Conservation (phyloP, 2,329 filamentous ascomycete genomes). For the Chaetothyriales sp. region DNA sequence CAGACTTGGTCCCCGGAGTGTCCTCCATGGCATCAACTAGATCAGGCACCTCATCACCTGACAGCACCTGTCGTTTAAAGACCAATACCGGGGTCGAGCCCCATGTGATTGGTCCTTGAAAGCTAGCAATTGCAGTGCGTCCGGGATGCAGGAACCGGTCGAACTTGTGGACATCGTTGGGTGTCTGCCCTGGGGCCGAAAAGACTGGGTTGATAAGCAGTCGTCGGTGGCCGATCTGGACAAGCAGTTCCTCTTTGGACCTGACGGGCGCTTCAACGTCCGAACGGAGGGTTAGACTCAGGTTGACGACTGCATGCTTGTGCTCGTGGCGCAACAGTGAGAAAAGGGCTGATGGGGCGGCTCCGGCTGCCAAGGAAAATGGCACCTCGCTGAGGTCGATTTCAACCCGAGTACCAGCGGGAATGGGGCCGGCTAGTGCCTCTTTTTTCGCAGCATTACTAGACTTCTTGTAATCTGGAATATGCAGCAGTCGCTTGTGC, state of each 20-base stretch:
- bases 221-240: slow-evolving; percentile 79
- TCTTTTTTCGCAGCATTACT: slow-evolving; percentile 64
- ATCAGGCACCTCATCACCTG: slow-evolving; percentile 1
- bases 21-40: slow-evolving; percentile 31
- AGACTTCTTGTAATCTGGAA: slow-evolving; percentile 79
- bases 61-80: slow-evolving; percentile 43
- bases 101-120: slow-evolving; percentile 84
- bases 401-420: slow-evolving; percentile 66
- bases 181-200: slow-evolving; percentile 75
- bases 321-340: slow-evolving; percentile 87
- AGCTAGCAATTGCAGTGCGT: slow-evolving; percentile 73
- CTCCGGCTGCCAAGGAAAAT: slow-evolving; percentile 22
- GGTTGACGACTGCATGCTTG: slow-evolving; percentile 80
- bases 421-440: slow-evolving; percentile 73
- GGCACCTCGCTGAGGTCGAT: slow-evolving; percentile 13
- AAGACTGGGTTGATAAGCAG: slow-evolving; percentile 82
- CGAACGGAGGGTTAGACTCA: slow-evolving; percentile 71
- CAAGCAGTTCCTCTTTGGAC: slow-evolving; percentile 79
- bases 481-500: slow-evolving; percentile 70
- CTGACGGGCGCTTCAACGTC: slow-evolving; percentile 63
- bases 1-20: slow-evolving; percentile 26
- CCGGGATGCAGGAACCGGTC: slow-evolving; percentile 84
- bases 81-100: slow-evolving; percentile 80
- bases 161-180: slow-evolving; percentile 96
- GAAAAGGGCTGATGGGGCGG: slow-evolving; percentile 57